Evolutionary conservation across 2,329 filamentous ascomycete species (phyloP).

Genomic region (Chalara sp.): DNA sequence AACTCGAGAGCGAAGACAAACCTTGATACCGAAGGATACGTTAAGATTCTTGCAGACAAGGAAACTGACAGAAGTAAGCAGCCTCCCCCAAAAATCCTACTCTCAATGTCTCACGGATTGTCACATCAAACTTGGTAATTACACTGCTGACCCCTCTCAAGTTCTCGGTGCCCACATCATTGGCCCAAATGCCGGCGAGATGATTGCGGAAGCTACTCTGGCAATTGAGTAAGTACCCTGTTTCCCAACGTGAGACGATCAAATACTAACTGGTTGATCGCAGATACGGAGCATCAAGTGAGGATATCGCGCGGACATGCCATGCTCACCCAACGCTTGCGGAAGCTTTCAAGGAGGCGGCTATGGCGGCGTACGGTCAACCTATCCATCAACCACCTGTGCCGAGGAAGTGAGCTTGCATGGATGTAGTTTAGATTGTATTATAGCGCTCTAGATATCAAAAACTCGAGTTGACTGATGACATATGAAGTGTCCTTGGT

Average conservation of each 20-base stretch:
- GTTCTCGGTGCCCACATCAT: constrained; percentile 94
- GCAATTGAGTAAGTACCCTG: constrained; percentile 58
- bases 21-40: constrained; percentile 87
- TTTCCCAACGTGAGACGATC: too few relatives aligned
- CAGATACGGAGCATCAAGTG: constrained; percentile 79
- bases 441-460: background rate
- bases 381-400: constrained; percentile 61
- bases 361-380: constrained; percentile 94
- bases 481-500: too few relatives aligned
- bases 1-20: constrained; percentile 99
- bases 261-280: too few relatives aligned
- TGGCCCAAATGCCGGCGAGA: constrained; percentile 92
- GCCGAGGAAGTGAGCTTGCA: background rate
- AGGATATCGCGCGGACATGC: constrained; percentile 91
- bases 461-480: background rate
- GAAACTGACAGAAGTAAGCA: constrained; percentile 72
- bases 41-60: constrained; percentile 94
- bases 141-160: too few relatives aligned
- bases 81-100: too few relatives aligned
- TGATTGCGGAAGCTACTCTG: constrained; percentile 96
- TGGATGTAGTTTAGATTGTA: background rate
- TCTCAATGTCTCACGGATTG: too few relatives aligned
- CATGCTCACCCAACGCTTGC: constrained; percentile 85
- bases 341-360: constrained; percentile 99
- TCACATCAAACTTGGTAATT: too few relatives aligned